Base-by-base conservation (phyloP, 106 monocot genomes). In the Acorus calamus region DNA sequence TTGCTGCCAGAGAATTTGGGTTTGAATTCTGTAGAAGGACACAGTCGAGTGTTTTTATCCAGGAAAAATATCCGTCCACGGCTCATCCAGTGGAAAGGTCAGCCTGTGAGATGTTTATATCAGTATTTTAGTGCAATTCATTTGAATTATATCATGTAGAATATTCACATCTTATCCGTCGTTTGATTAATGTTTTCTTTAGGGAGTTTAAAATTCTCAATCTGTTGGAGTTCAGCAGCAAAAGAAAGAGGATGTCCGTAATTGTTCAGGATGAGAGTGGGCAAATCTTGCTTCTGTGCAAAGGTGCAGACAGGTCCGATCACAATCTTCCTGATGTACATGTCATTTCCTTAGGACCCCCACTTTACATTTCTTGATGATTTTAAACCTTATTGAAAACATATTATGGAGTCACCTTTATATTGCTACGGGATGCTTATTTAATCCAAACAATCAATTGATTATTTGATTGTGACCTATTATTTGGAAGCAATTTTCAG, bases 1-100 rank as follows among this genome's bases (percentile, higher is more conserved):
- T 96, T 69, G 94, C 94, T 8, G 94, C 90, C 42, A 87, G 82
- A 69, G 94, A 96, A 78, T 90, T 96, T 74, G 94, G 94, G 12
- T 96, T 96, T 78, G 94, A 96, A 52, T 90, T 96, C 57, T 87
- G 70, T 59, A 90, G 70, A 70, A 79, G 94, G 69, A 96, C 94
- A 8, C 94, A 96, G 65, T 84, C 86, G 4, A 87, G 94, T 65
- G 82, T 94, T 7, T 78, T 78, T 54, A 50, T 94, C 45, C 53
- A 76, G 56, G 94, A 94, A 75, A 92, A 54, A 60, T 66, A 80
- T 52, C 77, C 77, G 47, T 71, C 81, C 62, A 70, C 65, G 11
- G 73, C 59, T 11, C 46, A 69, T 2, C 58, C 69, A 14, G 60
- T 78, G 41, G 90, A 90, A 76, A 94, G 90, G 94, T 87, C 6